These are phyloP conservation scores for Tothia fuscella DNA, from an alignment of 2,329 filamentous ascomycete species.

Conservation along the genomic window DNA sequence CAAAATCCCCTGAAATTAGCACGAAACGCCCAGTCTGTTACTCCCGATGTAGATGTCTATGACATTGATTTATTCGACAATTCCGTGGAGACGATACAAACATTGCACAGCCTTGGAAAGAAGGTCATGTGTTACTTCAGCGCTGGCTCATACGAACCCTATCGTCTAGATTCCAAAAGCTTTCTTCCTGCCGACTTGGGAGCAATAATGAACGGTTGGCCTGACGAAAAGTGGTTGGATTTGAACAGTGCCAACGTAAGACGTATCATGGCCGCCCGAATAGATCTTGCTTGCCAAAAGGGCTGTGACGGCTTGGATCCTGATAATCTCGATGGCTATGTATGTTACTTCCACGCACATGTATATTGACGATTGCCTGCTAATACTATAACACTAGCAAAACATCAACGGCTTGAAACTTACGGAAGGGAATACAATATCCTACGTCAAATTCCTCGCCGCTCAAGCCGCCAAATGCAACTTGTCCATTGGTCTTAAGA, in stretches of 20 bases:
- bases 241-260: conserved; percentile 46
- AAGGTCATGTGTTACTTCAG: conserved; percentile 53
- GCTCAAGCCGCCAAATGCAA: background rate
- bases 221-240: conserved; percentile 55
- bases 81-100: conserved; percentile 3
- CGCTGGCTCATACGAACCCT: conserved; percentile 55
- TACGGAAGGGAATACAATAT: background rate
- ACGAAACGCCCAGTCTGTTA: conserved; percentile 10
- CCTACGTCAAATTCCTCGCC: conserved; percentile 3
- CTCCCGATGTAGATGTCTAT: conserved; percentile 7
- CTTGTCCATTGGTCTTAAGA: conserved; percentile 33
- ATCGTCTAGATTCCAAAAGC: conserved; percentile 43
- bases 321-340: conserved; percentile 27
- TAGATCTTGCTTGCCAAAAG: conserved; percentile 47
- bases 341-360: too few species aligned
- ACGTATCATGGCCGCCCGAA: conserved; percentile 49
- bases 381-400: too few species aligned
- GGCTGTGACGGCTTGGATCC: conserved; percentile 51
- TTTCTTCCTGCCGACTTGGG: conserved; percentile 48
- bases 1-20: conserved; percentile 26
- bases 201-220: conserved; percentile 49
- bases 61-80: conserved; percentile 9
- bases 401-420: conserved; percentile 1
- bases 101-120: conserved; percentile 2
- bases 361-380: background rate